Conservation (phyloP, 192 early-diverging fungal species). For the Coemansia sp. region DNA sequence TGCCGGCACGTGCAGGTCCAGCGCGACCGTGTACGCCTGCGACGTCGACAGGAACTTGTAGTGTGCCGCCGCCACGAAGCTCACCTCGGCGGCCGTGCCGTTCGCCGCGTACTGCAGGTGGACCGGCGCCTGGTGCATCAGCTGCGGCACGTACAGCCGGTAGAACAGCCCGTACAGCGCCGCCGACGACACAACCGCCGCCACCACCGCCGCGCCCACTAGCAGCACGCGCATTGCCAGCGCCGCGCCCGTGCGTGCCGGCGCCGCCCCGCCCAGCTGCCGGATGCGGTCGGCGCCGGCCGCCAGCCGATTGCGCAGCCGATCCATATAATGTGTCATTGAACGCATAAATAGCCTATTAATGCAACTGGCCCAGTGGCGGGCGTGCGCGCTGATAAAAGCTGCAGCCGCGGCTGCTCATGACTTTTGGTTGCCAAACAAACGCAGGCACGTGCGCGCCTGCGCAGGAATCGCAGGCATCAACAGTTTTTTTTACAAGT, state of each 20-base stretch:
- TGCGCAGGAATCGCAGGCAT: too few species aligned
- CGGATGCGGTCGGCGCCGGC: background rate
- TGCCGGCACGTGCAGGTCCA: conserved; percentile 59
- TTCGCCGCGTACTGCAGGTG: conserved; percentile 52
- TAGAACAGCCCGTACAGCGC: conserved; percentile 58
- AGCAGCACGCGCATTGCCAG: conserved; percentile 20
- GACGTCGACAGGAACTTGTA: conserved; percentile 45
- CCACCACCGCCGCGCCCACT: conserved; percentile 7
- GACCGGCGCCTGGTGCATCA: conserved; percentile 51
- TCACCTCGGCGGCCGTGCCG: conserved; percentile 22
- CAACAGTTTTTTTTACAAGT: too few species aligned
- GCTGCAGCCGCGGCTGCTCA: background rate
- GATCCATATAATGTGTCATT: too few species aligned
- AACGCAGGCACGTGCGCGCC: too few species aligned
- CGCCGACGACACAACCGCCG: conserved; percentile 20
- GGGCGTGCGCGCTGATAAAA: background rate
- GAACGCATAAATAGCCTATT: too few species aligned
- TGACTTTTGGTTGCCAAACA: background rate
- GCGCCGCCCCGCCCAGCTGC: conserved; percentile 13
- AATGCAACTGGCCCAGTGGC: too few species aligned
- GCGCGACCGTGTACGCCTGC: conserved; percentile 59
- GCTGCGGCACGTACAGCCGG: conserved; percentile 59
- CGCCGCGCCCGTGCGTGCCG: conserved; percentile 22
- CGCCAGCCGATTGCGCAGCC: background rate
- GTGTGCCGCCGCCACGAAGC: conserved; percentile 24